A percentile compares a stretch with the other conserved stretches of the same genome.
These are phyloP conservation scores for Huntiella savannae DNA, from an alignment of 2,329 filamentous ascomycete species.

Conservation along the genomic window DNA sequence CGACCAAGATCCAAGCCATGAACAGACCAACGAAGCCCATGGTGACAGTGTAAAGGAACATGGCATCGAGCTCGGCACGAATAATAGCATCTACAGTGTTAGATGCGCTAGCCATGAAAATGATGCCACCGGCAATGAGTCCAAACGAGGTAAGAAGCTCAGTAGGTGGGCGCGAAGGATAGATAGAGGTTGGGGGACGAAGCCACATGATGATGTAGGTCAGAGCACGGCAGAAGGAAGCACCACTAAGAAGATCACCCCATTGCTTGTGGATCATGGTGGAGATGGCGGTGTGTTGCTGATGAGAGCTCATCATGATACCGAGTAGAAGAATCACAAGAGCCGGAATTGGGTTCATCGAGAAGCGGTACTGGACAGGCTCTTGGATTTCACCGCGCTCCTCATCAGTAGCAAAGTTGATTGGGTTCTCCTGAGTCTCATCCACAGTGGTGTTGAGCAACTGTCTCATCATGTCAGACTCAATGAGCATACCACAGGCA, in stretches of 20 bases:
- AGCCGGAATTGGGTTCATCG: constrained; percentile 74
- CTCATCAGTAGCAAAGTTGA: constrained; percentile 21
- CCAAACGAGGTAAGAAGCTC: constrained; percentile 81
- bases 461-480: constrained; percentile 50
- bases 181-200: constrained; percentile 57
- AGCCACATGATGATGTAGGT: constrained; percentile 71
- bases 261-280: constrained; percentile 90
- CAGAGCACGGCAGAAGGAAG: constrained; percentile 55
- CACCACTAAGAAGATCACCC: constrained; percentile 68
- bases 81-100: constrained; percentile 66
- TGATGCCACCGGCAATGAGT: constrained; percentile 65
- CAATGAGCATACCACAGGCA: constrained; percentile 69
- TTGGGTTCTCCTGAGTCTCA: constrained; percentile 23
- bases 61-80: constrained; percentile 59
- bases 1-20: constrained; percentile 66
- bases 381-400: constrained; percentile 18
- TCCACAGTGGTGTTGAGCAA: constrained; percentile 39
- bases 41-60: constrained; percentile 81
- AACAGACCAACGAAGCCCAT: constrained; percentile 68
- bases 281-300: constrained; percentile 64
- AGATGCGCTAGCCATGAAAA: constrained; percentile 78
- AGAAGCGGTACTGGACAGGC: constrained; percentile 51
- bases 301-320: constrained; percentile 89
- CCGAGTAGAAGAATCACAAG: constrained; percentile 74
- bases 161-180: constrained; percentile 71